These are phyloP conservation scores for Gentiana dahurica DNA, from an alignment of 257 asterid genomes.

Conservation along the genomic window DNA sequence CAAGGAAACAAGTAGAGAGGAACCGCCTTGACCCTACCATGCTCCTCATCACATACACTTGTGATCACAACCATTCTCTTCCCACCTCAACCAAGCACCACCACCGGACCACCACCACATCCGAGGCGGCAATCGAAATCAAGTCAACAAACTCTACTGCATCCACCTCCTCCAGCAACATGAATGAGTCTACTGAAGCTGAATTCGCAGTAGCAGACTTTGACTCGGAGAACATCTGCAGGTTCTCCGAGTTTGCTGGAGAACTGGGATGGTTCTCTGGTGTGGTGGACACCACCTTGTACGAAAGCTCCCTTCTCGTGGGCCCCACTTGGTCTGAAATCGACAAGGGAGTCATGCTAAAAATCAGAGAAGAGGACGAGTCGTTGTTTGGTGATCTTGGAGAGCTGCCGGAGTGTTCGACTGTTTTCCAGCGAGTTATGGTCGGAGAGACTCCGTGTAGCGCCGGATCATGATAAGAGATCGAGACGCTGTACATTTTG, in stretches of 20 bases:
- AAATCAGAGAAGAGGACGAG: slow-evolving; percentile 66
- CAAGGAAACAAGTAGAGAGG: slow-evolving; percentile 80
- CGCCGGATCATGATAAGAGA: slow-evolving; percentile 28
- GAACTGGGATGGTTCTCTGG: slow-evolving; percentile 64
- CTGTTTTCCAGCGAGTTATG: slow-evolving; percentile 44
- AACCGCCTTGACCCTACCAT: slow-evolving; percentile 67
- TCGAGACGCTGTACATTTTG: no score
- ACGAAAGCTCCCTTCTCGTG: slow-evolving; percentile 39
- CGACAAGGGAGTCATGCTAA: slow-evolving; percentile 36
- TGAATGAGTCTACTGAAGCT: background rate
- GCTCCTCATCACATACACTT: slow-evolving; percentile 60
- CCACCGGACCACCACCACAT: slow-evolving; percentile 13
- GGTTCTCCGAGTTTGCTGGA: slow-evolving; percentile 42
- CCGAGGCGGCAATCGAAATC: slow-evolving; percentile 7
- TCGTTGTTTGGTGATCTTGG: slow-evolving; percentile 66
- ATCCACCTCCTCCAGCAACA: slow-evolving; percentile 6
- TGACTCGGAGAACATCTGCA: slow-evolving; percentile 22
- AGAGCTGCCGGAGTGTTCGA: slow-evolving; percentile 63
- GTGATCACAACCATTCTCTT: slow-evolving; percentile 52
- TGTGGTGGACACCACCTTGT: slow-evolving; percentile 31
- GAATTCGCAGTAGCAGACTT: slow-evolving; percentile 30
- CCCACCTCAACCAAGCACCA: slow-evolving; percentile 42
- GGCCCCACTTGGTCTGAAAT: slow-evolving; percentile 40
- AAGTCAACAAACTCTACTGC: slow-evolving; percentile 6
- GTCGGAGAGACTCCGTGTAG: slow-evolving; percentile 34